phyloP scores from a whole-genome alignment of 139 green algal species.

The Chlamydomonas asymmetrica region DNA sequence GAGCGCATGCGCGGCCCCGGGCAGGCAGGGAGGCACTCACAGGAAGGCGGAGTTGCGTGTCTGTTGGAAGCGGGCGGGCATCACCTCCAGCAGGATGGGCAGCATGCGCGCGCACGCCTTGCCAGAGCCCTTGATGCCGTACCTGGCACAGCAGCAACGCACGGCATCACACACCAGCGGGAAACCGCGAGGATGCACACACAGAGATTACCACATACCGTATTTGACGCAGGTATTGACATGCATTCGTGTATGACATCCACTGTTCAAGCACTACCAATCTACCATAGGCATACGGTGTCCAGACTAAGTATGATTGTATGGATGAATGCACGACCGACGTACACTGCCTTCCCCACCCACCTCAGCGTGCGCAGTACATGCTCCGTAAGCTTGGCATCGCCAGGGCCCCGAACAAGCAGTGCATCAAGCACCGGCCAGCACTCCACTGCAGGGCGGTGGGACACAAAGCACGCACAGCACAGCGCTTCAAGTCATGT shows the following conservation, averaged over 20 bases:
- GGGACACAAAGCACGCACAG: too few species aligned
- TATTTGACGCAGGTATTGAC: too few species aligned
- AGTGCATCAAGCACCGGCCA: constrained; percentile 60
- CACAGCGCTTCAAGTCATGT: neutral
- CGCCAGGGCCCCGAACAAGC: constrained; percentile 9
- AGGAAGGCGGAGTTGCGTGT: constrained; percentile 71
- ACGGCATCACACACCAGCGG: constrained; percentile 45
- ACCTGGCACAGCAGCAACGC: constrained; percentile 54
- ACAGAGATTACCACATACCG: too few species aligned
- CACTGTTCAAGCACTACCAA: too few species aligned
- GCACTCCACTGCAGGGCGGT: constrained; percentile 20
- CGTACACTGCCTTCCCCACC: too few species aligned
- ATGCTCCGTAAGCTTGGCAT: constrained; percentile 36
- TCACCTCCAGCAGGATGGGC: constrained; percentile 51
- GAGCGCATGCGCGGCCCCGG: too few species aligned
- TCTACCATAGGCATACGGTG: too few species aligned
- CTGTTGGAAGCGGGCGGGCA: constrained; percentile 63
- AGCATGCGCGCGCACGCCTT: constrained; percentile 47
- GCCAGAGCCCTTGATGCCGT: constrained; percentile 62
- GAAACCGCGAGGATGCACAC: too few species aligned
- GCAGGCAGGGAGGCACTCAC: too few species aligned
- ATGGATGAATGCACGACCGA: too few species aligned
- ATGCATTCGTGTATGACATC: too few species aligned
- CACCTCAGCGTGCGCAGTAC: constrained; percentile 15
- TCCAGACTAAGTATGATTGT: too few species aligned